Base-by-base conservation (phyloP, 768 basidiomycete genomes). In the Calocybe cyanea region DNA sequence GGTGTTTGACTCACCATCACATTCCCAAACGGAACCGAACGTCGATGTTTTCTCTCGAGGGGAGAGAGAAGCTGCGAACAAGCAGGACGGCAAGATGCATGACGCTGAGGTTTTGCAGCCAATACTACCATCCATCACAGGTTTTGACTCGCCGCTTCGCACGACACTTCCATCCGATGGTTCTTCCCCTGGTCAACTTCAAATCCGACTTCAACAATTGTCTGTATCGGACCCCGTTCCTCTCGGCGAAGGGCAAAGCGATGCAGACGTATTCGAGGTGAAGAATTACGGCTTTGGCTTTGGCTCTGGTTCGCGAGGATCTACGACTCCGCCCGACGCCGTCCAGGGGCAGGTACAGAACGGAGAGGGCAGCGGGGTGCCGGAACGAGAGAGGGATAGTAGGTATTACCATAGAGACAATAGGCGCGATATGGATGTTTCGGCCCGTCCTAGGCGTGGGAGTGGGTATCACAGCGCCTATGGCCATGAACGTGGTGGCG, bases 281-380 rank as follows among this genome's bases (percentile, higher is more conserved):
- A 75, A 70, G 49, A 72, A 85, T 54, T 84, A 71, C 45, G 83
- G 84, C 7, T 85, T 66, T 55, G 82, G 83, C 4, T 85, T 85
- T 50, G 83, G 83, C 1, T 62, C 67, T 10, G 60, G 62, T 25
- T 45, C 44, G 2, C 43, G 32, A 14, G 50, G 33, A 2, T 51
- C 46, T 9, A 20, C 17, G 7, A 47, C 46, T n/a, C 46, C 50
- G 17, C 47, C 47, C 19, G 34, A 44, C 9, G n/a, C 20, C 10
- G 15, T n/a, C 7, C 32, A 43, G 42, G 62, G 58, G 41, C 44
- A 31, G 31, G 51, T 38, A 25, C 51, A 49, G 28, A 38, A 38
- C 39, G 43, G 30, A 19, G 50, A 35, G 34, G 48, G 33, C 20
- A 41, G 42, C 15, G 33, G 8, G 10, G 20, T 20, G 9, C 38